phyloP scores from a whole-genome alignment of 2,329 filamentous ascomycete species.

The Alternaria ventricosa region DNA sequence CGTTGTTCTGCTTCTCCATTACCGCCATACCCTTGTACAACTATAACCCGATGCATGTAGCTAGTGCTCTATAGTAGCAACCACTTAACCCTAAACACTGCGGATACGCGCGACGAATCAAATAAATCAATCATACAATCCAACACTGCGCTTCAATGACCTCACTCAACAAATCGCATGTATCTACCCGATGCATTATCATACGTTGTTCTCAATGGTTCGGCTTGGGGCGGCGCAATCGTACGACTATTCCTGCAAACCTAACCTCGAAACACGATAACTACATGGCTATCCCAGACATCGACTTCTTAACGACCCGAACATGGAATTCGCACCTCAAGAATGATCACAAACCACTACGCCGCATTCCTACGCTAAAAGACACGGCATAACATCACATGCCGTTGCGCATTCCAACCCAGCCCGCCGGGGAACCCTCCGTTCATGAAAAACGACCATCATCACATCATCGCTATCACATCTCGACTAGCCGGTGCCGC shows the following conservation, averaged over 20 bases:
- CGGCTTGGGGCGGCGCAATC: background rate
- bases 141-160: background rate
- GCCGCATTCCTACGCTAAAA: background rate
- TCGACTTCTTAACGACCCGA: background rate
- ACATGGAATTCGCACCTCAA: background rate
- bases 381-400: background rate
- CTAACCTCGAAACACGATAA: background rate
- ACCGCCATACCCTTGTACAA: slow-evolving; percentile 21
- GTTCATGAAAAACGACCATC: background rate
- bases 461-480: background rate
- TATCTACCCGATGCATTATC: background rate
- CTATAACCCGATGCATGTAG: slow-evolving; percentile 10
- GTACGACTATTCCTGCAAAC: background rate
- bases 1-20: background rate
- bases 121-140: background rate
- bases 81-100: background rate
- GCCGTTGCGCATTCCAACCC: background rate
- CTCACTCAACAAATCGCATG: background rate
- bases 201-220: background rate
- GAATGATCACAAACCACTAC: background rate
- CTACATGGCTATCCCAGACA: background rate
- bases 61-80: background rate
- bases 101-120: background rate
- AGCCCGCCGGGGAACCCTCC: background rate
- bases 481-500: background rate